Evolutionary conservation across 176 grass and related monocot species (phyloP).

Genomic region (Phyllostachys edulis): DNA sequence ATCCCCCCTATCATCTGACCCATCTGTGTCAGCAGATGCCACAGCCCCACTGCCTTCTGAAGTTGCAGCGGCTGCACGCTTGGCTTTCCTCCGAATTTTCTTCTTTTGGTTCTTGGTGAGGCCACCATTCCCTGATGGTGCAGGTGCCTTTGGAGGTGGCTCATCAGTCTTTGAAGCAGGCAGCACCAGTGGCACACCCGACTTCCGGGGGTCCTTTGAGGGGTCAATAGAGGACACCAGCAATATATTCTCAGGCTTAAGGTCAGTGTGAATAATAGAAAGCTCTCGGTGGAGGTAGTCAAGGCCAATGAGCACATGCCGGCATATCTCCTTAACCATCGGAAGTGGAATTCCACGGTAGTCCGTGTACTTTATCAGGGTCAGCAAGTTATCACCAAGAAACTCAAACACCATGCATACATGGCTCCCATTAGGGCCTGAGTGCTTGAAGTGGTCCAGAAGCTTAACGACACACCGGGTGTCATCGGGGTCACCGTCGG

Average conservation of each 20-base stretch:
- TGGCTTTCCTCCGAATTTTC: constrained; percentile 89
- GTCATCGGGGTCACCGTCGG: constrained; percentile 70
- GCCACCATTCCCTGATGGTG: constrained; percentile 50
- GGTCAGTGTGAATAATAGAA: constrained; percentile 93
- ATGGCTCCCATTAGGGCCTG: constrained; percentile 84
- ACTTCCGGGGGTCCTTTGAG: constrained; percentile 74
- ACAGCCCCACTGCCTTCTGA: constrained; percentile 43
- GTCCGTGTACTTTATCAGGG: constrained; percentile 86
- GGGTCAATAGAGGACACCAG: constrained; percentile 80
- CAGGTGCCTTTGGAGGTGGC: constrained; percentile 32
- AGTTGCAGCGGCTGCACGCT: constrained; percentile 58
- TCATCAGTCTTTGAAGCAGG: constrained; percentile 46
- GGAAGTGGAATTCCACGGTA: constrained; percentile 77
- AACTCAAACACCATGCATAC: constrained; percentile 99
- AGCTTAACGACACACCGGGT: constrained; percentile 89
- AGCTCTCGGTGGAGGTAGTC: constrained; percentile 84
- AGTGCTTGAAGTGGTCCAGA: constrained; percentile 98
- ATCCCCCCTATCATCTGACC: constrained; percentile 69
- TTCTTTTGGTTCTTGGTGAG: constrained; percentile 90
- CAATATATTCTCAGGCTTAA: constrained; percentile 98
- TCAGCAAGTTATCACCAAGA: constrained; percentile 92
- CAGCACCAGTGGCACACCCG: constrained; percentile 54
- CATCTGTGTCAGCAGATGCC: constrained; percentile 49
- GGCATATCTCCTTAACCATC: constrained; percentile 92
- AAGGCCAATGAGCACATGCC: constrained; percentile 76